Base-by-base conservation (phyloP, 805 yeast genomes). In the Candida saitoana region DNA sequence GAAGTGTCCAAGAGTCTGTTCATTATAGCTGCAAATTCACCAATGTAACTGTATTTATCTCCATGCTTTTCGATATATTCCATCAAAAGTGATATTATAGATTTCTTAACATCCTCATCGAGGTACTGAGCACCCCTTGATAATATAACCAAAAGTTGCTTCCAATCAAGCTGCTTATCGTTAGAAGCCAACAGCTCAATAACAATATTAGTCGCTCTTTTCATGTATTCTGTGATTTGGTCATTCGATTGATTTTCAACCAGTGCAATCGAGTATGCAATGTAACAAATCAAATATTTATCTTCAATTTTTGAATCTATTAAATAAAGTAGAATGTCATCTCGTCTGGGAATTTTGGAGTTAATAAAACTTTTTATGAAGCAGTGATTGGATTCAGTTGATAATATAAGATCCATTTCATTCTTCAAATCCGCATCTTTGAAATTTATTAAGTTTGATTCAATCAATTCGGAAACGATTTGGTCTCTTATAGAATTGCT, bases 21-120 rank as follows among this genome's bases (percentile, higher is more conserved):
- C 27, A 63, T 18, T 63, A 67, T 50, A 45, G 52, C 27, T 4
- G 53, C 61, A 46, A 63, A 64, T 31, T 53, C 60, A 1, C 56
- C 47, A 4, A 44, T 52, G 45, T 62, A 51, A 15, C 57, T 58
- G 51, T 36, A 50, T 49, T 59, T 76, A 58, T 38, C 57, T 39
- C 60, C 29, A 42, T 31, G n/a, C 30, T 36, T 33, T 54, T 56
- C 45, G 40, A 49, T 36, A 41, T 50, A 34, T 15, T 32, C 50
- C 32, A 60, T 57, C 1, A 69, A 43, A 3, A 57, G 49, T 3
- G 45, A 42, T 7, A 52, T 39, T 4, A 60, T 43, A 1, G 45
- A 52, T 9, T 47, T 40, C 14, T 40, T 34, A 11, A 42, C 42
- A 9, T 38, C 40, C 5, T 42, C 41, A 19, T 33, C 17, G 15